These are phyloP conservation scores for Thelephora ganbajun DNA, from an alignment of 768 basidiomycete genomes.

Conservation along the genomic window DNA sequence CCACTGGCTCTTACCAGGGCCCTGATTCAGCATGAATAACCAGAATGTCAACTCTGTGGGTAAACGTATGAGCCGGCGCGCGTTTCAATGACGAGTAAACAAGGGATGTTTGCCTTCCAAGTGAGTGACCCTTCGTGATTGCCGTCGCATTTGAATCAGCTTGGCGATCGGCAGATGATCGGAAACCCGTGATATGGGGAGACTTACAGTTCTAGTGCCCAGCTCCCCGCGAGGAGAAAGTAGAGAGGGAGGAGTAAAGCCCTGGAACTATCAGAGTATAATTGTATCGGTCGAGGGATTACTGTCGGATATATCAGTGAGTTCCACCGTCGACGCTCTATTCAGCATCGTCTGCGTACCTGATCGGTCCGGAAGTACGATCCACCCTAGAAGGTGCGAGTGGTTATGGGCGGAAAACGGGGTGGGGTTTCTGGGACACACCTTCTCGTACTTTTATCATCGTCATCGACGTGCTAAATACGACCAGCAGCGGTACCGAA, in stretches of 20 bases:
- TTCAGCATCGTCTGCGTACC: slow-evolving; percentile 11
- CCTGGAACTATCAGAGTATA: slow-evolving; percentile 32
- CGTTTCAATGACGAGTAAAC: background rate
- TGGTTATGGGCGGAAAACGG: slow-evolving; percentile 4
- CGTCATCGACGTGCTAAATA: slow-evolving; percentile 50
- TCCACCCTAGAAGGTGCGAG: slow-evolving; percentile 25
- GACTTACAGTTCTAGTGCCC: slow-evolving; percentile 67
- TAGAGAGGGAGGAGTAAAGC: slow-evolving; percentile 55
- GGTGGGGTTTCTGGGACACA: slow-evolving; percentile 16
- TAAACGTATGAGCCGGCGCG: background rate
- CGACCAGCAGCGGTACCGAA: slow-evolving; percentile 48
- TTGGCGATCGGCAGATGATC: background rate
- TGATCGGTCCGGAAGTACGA: slow-evolving; percentile 19
- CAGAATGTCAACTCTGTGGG: slow-evolving; percentile 61
- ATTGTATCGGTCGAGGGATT: slow-evolving; percentile 37
- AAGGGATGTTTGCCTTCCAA: slow-evolving; percentile 45
- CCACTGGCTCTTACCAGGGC: slow-evolving; percentile 57
- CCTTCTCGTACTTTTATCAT: slow-evolving; percentile 65
- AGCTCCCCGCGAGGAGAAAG: slow-evolving; percentile 57
- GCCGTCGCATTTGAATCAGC: background rate
- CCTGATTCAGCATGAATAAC: slow-evolving; percentile 72
- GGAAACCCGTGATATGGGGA: background rate
- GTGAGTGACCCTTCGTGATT: slow-evolving; percentile 47
- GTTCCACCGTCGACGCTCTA: background rate
- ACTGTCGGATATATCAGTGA: slow-evolving; percentile 11